Evolutionary conservation across 805 yeast species (phyloP), one percentile per base, ranked within the genome.

Genomic region (Soucietia sequanensis): DNA sequence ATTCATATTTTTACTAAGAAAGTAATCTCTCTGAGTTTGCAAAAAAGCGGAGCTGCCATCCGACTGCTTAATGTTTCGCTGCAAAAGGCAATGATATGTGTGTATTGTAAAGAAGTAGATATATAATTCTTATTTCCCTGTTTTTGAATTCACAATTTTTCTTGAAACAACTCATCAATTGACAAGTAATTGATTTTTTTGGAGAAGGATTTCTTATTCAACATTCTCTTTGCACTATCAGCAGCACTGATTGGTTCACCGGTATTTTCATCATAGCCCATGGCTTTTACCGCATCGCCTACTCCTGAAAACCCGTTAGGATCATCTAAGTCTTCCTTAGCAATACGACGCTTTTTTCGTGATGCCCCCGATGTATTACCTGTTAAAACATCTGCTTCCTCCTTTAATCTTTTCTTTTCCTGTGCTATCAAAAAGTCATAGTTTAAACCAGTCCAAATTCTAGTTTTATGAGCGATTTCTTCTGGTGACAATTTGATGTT

Each of bases 141-240:
- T n/a, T n/a, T n/a, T n/a, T n/a, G n/a, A n/a, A n/a, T n/a, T n/a
- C n/a, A n/a, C n/a, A n/a, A n/a, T n/a, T 21, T 21, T 18, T 35
- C 43, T 18, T 41, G 35, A 35, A 64, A 72, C 44, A 75, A 56
- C 40, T 72, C 77, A 43, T 80, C 81, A 35, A 91, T 76, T 4
- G 91, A 89, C 31, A 75, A 80, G 58, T 93, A 93, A 59, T 93
- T 93, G 58, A 93, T 84, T 68, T 93, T 93, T 62, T 82, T 84
- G 18, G 96, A 86, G 45, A 83, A 80, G 5, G 84, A 70, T 51
- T 86, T 81, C 59, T 81, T 84, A 44, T 78, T 76, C 25, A 91
- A 56, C 84, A 88, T 80, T 37, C 71, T 78, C 52, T 77, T 83
- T 3, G 93, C 93, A 52, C 84, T 81, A 34, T 84, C 95, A 2